Conservation (phyloP, 2,329 filamentous ascomycete species). For the Rhexocercosporidium sp. region DNA sequence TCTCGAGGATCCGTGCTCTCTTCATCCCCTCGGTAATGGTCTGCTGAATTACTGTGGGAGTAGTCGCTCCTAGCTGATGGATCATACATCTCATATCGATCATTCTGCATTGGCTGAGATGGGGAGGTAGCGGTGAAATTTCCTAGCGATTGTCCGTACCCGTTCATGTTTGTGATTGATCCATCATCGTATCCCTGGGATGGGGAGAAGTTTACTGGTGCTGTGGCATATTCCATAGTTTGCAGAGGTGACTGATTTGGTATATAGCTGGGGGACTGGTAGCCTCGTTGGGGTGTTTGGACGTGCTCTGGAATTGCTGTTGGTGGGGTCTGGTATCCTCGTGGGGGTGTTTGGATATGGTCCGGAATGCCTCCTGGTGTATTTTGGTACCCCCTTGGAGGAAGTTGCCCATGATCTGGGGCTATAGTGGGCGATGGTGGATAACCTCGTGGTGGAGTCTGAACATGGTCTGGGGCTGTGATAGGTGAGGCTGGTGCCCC, state of each 20-base stretch:
- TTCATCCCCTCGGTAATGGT: slow-evolving; percentile 31
- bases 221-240: slow-evolving; percentile 49
- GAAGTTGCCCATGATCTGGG: slow-evolving; percentile 42
- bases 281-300: slow-evolving; percentile 54
- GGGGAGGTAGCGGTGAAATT: slow-evolving; percentile 21
- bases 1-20: slow-evolving; percentile 32
- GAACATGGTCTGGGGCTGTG: slow-evolving; percentile 49
- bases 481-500: slow-evolving; percentile 48
- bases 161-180: slow-evolving; percentile 28
- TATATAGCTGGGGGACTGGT: slow-evolving; percentile 52
- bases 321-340: slow-evolving; percentile 26
- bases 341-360: slow-evolving; percentile 41
- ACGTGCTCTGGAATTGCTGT: slow-evolving; percentile 48
- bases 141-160: slow-evolving; percentile 30
- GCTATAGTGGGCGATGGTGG: slow-evolving; percentile 47
- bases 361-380: slow-evolving; percentile 41
- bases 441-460: slow-evolving; percentile 45
- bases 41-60: slow-evolving; percentile 18
- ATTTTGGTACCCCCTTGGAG: slow-evolving; percentile 36
- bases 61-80: slow-evolving; percentile 32
- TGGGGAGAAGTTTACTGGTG: slow-evolving; percentile 30
- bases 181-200: slow-evolving; percentile 33
- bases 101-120: slow-evolving; percentile 29
- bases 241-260: slow-evolving; percentile 60
- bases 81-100: slow-evolving; percentile 39